Evolutionary conservation across 495 filamentous ascomycete genomes (phyloP).

Genomic region (Oleoguttula mirabilis): DNA sequence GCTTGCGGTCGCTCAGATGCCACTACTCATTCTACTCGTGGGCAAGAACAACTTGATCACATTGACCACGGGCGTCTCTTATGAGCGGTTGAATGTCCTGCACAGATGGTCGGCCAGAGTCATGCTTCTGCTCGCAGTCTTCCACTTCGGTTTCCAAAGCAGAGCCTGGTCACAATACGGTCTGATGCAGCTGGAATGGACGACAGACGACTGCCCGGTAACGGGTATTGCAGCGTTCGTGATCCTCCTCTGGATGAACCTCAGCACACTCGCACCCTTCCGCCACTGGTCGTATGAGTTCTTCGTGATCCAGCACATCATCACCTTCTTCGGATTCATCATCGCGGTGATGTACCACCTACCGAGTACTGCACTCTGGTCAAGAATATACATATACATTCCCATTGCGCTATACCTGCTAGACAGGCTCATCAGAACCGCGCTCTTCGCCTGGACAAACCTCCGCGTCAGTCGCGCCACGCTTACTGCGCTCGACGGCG

Average conservation of each 20-base stretch:
- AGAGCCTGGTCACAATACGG: constrained; percentile 13
- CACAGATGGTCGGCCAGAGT: constrained; percentile 20
- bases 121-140: constrained; percentile 15
- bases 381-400: constrained; percentile 28
- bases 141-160: constrained; percentile 17
- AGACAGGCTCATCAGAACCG: constrained; percentile 50
- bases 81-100: constrained; percentile 20
- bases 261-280: constrained; percentile 15
- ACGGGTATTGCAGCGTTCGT: constrained; percentile 18
- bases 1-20: constrained; percentile 19
- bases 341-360: constrained; percentile 13
- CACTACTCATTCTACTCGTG: constrained; percentile 18
- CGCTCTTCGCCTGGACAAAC: constrained; percentile 50
- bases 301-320: constrained; percentile 18
- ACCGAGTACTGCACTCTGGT: constrained; percentile 9
- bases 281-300: constrained; percentile 14
- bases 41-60: constrained; percentile 22
- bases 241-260: constrained; percentile 17
- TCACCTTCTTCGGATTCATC: constrained; percentile 19
- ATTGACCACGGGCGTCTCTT: constrained; percentile 17
- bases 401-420: constrained; percentile 58
- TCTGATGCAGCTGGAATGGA: constrained; percentile 14
- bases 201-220: constrained; percentile 12
- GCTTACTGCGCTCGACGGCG: constrained; percentile 48
- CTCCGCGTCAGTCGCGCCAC: constrained; percentile 51